phyloP scores from a whole-genome alignment of 2,329 filamentous ascomycete genomes.

The Monosporascus sp. region DNA sequence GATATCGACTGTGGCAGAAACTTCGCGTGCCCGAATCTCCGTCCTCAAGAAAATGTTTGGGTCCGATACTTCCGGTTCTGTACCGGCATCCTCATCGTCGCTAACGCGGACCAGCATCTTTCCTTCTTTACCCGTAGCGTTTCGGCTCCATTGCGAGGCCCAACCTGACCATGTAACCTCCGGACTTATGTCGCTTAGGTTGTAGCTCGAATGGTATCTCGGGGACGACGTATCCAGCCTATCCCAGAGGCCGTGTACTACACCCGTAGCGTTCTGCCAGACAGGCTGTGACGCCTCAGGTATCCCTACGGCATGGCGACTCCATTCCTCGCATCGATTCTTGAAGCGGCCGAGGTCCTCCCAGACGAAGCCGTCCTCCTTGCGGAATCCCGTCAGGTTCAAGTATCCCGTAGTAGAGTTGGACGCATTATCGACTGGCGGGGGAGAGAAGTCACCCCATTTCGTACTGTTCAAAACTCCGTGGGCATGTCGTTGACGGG shows the following conservation, averaged over 20 bases:
- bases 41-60: conserved; percentile 29
- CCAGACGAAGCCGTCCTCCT: conserved; percentile 74
- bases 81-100: conserved; percentile 40
- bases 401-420: conserved; percentile 40
- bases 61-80: conserved; percentile 36
- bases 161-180: conserved; percentile 58
- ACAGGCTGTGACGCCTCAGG: conserved; percentile 39
- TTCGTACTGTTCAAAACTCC: conserved; percentile 47
- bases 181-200: conserved; percentile 60
- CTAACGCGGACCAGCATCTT: conserved; percentile 65
- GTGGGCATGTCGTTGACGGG: conserved; percentile 47
- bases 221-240: conserved; percentile 45
- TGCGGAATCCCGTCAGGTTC: conserved; percentile 72
- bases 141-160: conserved; percentile 64
- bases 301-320: conserved; percentile 42
- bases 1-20: conserved; percentile 64
- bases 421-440: conserved; percentile 20
- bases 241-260: conserved; percentile 71
- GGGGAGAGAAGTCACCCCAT: conserved; percentile 57
- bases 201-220: conserved; percentile 47
- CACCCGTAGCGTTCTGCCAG: conserved; percentile 77
- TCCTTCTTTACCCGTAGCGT: conserved; percentile 70
- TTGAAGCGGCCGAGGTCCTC: conserved; percentile 62
- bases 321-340: conserved; percentile 58
- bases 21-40: conserved; percentile 58